Conservation (phyloP, 1,284 basidiomycete genomes). For the Leccinum subspadiceum region DNA sequence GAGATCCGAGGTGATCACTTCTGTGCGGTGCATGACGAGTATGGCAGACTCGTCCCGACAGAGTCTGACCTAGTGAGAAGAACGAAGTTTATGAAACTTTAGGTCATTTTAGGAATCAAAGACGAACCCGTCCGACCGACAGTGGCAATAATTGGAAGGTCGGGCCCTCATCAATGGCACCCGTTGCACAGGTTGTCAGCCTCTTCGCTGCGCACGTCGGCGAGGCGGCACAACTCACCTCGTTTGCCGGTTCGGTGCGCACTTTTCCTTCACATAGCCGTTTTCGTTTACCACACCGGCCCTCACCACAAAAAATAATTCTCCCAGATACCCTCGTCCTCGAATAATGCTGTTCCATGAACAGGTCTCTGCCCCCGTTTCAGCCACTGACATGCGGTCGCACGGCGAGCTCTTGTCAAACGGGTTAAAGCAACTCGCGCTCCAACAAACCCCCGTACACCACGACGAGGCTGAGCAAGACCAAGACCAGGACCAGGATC, state of each 20-base stretch:
- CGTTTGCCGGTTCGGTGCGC: slow-evolving; percentile 9
- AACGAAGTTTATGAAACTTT: slow-evolving; percentile 36
- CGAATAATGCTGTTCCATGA: background rate
- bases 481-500: slow-evolving; percentile 1
- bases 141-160: slow-evolving; percentile 21
- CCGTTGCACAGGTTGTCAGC: slow-evolving; percentile 16
- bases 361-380: background rate
- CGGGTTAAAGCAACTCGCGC: slow-evolving; percentile 25
- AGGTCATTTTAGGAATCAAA: slow-evolving; percentile 35
- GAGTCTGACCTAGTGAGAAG: slow-evolving; percentile 24
- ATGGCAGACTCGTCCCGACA: slow-evolving; percentile 39
- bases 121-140: slow-evolving; percentile 8
- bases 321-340: background rate
- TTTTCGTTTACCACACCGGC: slow-evolving; percentile 3
- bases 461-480: background rate
- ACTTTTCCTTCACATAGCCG: slow-evolving; percentile 26
- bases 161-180: slow-evolving; percentile 6
- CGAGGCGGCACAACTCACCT: slow-evolving; percentile 1
- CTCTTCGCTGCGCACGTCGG: slow-evolving; percentile 6
- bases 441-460: slow-evolving; percentile 1
- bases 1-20: slow-evolving; percentile 40
- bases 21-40: slow-evolving; percentile 34
- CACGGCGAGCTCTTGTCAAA: slow-evolving; percentile 26
- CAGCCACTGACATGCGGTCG: slow-evolving; percentile 17
- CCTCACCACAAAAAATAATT: background rate